Percentiles rank a stretch among this genome's conserved stretches.
Conservation (phyloP, 768 basidiomycete genomes). For the Pisolithus marmoratus region DNA sequence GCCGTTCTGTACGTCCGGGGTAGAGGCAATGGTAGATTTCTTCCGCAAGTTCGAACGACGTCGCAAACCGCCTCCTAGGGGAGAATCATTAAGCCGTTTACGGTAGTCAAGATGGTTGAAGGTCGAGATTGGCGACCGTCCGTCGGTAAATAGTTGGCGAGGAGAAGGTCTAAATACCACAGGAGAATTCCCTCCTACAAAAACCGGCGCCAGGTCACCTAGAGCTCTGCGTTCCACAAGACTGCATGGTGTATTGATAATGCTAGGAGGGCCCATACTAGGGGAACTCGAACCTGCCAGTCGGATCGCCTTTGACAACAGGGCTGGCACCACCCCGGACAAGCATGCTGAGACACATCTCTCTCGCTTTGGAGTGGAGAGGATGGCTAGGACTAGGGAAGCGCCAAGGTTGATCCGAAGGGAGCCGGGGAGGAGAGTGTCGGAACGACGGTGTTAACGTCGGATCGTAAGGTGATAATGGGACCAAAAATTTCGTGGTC, state of each 20-base stretch:
- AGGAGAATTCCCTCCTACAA: conserved; percentile 25
- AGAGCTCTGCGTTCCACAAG: conserved; percentile 22
- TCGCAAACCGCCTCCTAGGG: conserved; percentile 30
- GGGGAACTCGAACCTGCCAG: conserved; percentile 26
- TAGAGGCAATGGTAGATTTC: conserved; percentile 23
- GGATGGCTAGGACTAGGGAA: conserved; percentile 78
- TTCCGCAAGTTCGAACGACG: conserved; percentile 27
- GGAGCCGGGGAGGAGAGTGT: conserved; percentile 68
- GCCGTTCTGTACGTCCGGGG: conserved; percentile 18
- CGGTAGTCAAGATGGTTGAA: conserved; percentile 28
- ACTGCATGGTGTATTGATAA: conserved; percentile 26
- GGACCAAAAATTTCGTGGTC: conserved; percentile 30
- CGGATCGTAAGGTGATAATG: conserved; percentile 74
- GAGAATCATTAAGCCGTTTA: conserved; percentile 41
- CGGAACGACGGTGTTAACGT: conserved; percentile 70
- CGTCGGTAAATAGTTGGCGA: conserved; percentile 34
- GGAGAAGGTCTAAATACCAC: conserved; percentile 39
- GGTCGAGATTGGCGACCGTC: conserved; percentile 27
- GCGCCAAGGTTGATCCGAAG: conserved; percentile 79
- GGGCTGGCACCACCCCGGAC: conserved; percentile 49
- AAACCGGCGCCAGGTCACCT: conserved; percentile 14
- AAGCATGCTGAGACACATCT: conserved; percentile 62
- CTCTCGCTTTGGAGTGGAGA: conserved; percentile 57
- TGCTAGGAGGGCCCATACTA: conserved; percentile 23
- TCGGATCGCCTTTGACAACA: conserved; percentile 28